Base-by-base conservation (phyloP, 2,329 filamentous ascomycete species). In the Aspergillus uvarum region DNA sequence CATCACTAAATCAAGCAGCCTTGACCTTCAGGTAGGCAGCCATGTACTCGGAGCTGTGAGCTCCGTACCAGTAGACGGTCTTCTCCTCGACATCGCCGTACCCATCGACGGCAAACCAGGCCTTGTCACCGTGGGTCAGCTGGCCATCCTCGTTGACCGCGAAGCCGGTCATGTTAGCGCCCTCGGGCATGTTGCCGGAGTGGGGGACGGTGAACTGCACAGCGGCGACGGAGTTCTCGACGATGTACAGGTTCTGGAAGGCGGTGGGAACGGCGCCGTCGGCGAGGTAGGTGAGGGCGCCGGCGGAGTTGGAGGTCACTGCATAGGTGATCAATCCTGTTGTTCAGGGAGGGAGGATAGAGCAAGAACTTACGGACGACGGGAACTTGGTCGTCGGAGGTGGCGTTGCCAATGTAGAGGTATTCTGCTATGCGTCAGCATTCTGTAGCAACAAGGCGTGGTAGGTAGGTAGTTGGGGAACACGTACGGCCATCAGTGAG, bases 241-340 rank as follows among this genome's bases (percentile, higher is more conserved):
- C 52, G 22, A 72, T 58, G 59, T 67, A 72, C 11, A 72, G 63
- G 66, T 56, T 70, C 61, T 72, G 70, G 63, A 66, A 72, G 52
- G 62, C 70, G 5, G 68, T 72, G 10, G 68, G 68, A 31, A 63
- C 61, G 16, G 54, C 54, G 50, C 59, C 10, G 60, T 68, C 54
- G 29, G 67, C 62, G 38, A 68, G 70, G 67, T 65, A 72, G 29
- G 64, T 62, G 47, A 72, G 61, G n/a, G 58, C 59, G 35, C 65
- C 67, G 57, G 63, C 67, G 26, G 61, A 42, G 56, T 49, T 56
- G 42, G 61, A 59, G 54, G 59, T 65, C 62, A 72, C 68, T 70
- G 22, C 32, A 22, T 47, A 11, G 31, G 11, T 19, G 32, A 44
- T 61, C 51, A 58, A 50, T 61, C 42, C 35, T 21, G 11, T 21